phyloP scores from a whole-genome alignment of 2,329 filamentous ascomycete species.

The Colletotrichum falcatum region DNA sequence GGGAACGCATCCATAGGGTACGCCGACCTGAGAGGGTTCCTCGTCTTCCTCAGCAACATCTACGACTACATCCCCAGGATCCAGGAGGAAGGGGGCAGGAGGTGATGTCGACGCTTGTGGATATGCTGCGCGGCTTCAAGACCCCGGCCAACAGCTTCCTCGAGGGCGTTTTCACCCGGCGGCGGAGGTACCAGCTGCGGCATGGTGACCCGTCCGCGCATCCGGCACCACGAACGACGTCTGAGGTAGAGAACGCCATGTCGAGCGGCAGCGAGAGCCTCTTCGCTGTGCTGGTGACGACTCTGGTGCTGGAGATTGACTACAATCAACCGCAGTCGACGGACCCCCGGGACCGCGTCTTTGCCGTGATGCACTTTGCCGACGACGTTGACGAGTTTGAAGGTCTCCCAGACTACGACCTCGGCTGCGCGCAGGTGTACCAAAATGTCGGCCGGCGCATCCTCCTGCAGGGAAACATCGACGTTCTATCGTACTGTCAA shows the following conservation, averaged over 20 bases:
- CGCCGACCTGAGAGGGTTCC: constrained; percentile 10
- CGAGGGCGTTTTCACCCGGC: constrained; percentile 16
- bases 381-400: constrained; percentile 24
- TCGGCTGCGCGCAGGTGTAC: constrained; percentile 25
- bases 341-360: constrained; percentile 29
- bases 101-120: neutral
- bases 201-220: neutral
- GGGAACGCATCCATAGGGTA: constrained; percentile 33
- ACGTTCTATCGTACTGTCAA: constrained; percentile 21
- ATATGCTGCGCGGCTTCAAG: constrained; percentile 17
- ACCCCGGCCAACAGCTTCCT: constrained; percentile 17
- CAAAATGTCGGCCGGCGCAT: constrained; percentile 2
- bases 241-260: neutral
- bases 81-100: neutral
- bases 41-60: neutral
- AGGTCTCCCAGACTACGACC: constrained; percentile 26
- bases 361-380: constrained; percentile 30
- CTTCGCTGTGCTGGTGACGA: constrained; percentile 16
- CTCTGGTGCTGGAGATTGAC: constrained; percentile 18
- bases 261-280: neutral
- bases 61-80: neutral
- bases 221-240: neutral
- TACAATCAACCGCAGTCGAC: constrained; percentile 24
- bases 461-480: constrained; percentile 14
- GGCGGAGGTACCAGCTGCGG: constrained; percentile 13